Base-by-base conservation (phyloP, 2,329 filamentous ascomycete genomes). In the Nigrospora sphaerica region DNA sequence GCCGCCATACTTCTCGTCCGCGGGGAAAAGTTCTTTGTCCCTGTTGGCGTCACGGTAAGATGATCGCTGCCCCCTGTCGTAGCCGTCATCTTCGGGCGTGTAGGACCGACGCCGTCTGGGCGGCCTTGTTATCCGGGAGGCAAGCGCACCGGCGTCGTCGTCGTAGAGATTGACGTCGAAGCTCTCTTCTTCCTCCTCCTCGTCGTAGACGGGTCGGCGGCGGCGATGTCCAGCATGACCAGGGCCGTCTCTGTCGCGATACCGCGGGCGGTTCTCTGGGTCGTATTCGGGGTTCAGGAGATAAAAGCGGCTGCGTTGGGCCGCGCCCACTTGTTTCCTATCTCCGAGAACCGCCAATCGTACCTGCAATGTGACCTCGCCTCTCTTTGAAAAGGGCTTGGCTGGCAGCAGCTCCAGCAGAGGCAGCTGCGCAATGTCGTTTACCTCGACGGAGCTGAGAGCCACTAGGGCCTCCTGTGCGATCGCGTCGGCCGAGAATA, bases 241-340 rank as follows among this genome's bases (percentile, higher is more conserved):
- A 32, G 59, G 60, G 4, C 58, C 59, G 33, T 74, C 80, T 19
- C 80, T 73, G 23, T 83, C 80, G 52, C 82, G 80, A 60, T 84
- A 88, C 59, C 73, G 76, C 47, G 74, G 72, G 47, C 80, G 78
- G 67, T 88, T 89, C 54, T 84, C 83, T 3, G 86, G 89, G 58
- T 95, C 91, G 61, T 90, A 82, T 56, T 95, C 88, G 1, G 92
- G 92, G 57, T 97, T 88, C 58, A 93, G 77, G 33, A 96, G 80
- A 62, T 98, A 98, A 70, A 95, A 97, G 12, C 88, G 80, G 66
- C 92, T 97, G 50, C 86, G 78, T 43, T 85, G 78, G 12, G 88
- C 80, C 1, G 93, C 92, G 36, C 88, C 85, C 38, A 73, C 78
- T 57, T 82, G 78, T 67, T 98, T 98, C 61, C 77, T 85, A 67